Conservation (phyloP, 1,284 basidiomycete genomes). For the Ceratobasidium sp. region DNA sequence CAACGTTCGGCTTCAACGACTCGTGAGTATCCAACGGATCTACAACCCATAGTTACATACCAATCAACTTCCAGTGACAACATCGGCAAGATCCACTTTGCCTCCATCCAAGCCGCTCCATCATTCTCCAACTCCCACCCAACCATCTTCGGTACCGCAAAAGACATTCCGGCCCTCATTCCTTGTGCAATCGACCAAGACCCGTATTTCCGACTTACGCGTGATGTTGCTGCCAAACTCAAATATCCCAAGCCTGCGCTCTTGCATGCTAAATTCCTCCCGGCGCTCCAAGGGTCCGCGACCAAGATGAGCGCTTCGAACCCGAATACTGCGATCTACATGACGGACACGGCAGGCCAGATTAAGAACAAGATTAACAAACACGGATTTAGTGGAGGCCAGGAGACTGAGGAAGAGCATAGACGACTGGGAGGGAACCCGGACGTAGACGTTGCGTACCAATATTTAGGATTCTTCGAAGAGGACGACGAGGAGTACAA, state of each 20-base stretch:
- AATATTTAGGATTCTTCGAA: conserved; percentile 97
- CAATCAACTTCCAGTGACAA: conserved; percentile 79
- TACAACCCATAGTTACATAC: not conserved
- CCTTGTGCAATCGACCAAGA: conserved; percentile 99
- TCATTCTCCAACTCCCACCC: conserved; percentile 99
- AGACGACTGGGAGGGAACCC: conserved; percentile 89
- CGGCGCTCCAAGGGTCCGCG: conserved; percentile 95
- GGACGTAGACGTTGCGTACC: conserved; percentile 96
- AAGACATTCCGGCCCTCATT: conserved; percentile 92
- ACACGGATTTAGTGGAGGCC: conserved; percentile 91
- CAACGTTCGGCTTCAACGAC: conserved; percentile 96
- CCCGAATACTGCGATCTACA: conserved; percentile 91
- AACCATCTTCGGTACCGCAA: conserved; percentile 90
- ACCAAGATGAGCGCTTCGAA: conserved; percentile 99
- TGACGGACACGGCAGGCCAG: conserved; percentile 92
- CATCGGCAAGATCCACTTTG: conserved; percentile 98
- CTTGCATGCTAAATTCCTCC: conserved; percentile 97
- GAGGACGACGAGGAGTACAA: conserved; percentile 92
- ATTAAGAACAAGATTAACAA: conserved; percentile 99
- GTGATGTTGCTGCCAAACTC: conserved; percentile 93
- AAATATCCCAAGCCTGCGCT: conserved; percentile 96
- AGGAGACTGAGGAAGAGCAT: conserved; percentile 95
- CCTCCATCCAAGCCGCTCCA: conserved; percentile 95
- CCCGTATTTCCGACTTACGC: conserved; percentile 96
- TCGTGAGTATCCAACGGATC: conserved; percentile 70